Conservation (phyloP, 2,329 filamentous ascomycete species). For the Blastomyces parvus region DNA sequence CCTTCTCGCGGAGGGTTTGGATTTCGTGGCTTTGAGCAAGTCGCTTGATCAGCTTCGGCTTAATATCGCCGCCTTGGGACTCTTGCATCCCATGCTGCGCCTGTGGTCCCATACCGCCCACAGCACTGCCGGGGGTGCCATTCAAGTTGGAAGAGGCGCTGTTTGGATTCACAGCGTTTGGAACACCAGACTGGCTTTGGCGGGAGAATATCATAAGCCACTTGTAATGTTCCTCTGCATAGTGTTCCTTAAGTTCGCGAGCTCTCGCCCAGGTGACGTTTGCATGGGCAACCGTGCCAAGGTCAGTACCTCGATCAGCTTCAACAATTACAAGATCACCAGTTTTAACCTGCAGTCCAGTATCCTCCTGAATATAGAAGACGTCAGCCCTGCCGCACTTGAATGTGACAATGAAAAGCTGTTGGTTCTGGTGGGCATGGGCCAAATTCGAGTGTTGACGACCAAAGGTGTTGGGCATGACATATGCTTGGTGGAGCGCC, state of each 20-base stretch:
- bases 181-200: conserved; percentile 46
- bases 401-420: conserved; percentile 82
- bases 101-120: conserved; percentile 69
- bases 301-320: conserved; percentile 88
- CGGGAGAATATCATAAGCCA: conserved; percentile 99
- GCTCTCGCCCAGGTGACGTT: conserved; percentile 82
- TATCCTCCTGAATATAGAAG: conserved; percentile 94
- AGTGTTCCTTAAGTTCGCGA: conserved; percentile 81
- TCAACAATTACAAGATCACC: conserved; percentile 96
- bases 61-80: conserved; percentile 63
- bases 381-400: conserved; percentile 93
- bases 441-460: conserved; percentile 30
- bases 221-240: conserved; percentile 90
- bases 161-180: conserved; percentile 32
- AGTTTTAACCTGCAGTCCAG: conserved; percentile 77
- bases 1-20: conserved; percentile 80
- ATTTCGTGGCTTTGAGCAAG: conserved; percentile 88
- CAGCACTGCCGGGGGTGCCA: conserved; percentile 57
- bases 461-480: conserved; percentile 30
- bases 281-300: conserved; percentile 82
- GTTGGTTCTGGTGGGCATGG: conserved; percentile 34
- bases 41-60: conserved; percentile 94
- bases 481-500: conserved; percentile 33
- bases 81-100: conserved; percentile 65
- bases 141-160: conserved; percentile 56